Percentiles rank a stretch among this genome's conserved stretches.
Conservation (phyloP, 768 basidiomycete species). For the Terana coerulea region DNA sequence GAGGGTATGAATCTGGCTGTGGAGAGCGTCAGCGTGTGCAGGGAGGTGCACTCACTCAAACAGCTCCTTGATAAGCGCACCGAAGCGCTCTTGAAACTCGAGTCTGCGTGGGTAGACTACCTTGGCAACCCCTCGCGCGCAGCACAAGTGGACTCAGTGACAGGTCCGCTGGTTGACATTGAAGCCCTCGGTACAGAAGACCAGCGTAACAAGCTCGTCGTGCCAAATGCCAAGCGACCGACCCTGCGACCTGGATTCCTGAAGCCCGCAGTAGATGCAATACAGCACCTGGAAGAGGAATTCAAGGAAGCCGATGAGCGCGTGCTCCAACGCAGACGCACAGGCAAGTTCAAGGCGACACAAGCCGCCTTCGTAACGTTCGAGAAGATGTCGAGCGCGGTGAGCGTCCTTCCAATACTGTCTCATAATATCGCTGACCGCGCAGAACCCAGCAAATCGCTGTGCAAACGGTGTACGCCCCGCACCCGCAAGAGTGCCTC, state of each 20-base stretch:
- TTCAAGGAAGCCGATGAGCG: constrained; percentile 82
- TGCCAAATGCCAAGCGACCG: constrained; percentile 73
- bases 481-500: constrained; percentile 58
- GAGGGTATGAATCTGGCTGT: constrained; percentile 84
- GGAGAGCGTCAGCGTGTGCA: constrained; percentile 87
- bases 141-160: constrained; percentile 38
- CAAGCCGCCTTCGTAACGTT: constrained; percentile 94
- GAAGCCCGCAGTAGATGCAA: constrained; percentile 74
- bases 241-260: constrained; percentile 76
- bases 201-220: constrained; percentile 54
- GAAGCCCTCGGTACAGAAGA: constrained; percentile 54
- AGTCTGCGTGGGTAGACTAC: constrained; percentile 84
- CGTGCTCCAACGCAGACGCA: constrained; percentile 68
- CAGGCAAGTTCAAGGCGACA: constrained; percentile 76
- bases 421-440: not conserved
- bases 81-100: constrained; percentile 71
- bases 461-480: constrained; percentile 75
- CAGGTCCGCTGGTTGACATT: constrained; percentile 36
- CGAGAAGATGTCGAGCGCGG: constrained; percentile 90
- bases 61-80: constrained; percentile 76
- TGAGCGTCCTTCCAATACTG: constrained; percentile 37
- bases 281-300: constrained; percentile 79
- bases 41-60: constrained; percentile 76
- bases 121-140: constrained; percentile 92
- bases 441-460: constrained; percentile 68